Evolutionary conservation across 225 moss, liverwort and hornwort species (phyloP).

Genomic region (Neckera pumila): DNA sequence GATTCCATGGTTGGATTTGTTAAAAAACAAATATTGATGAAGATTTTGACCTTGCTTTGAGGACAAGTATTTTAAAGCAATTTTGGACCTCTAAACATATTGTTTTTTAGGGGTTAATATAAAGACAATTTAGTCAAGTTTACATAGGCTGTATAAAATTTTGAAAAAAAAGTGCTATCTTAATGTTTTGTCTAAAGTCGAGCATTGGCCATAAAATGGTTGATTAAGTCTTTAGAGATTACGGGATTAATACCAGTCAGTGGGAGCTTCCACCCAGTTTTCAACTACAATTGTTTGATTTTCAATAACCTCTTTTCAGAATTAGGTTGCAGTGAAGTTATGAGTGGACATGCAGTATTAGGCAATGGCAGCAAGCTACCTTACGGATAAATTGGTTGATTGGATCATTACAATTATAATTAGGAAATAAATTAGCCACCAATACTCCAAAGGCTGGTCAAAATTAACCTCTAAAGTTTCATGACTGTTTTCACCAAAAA

Average conservation of each 20-base stretch:
- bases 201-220: neutral
- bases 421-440: neutral
- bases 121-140: neutral
- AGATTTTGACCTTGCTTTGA: no score
- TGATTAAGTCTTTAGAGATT: neutral
- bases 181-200: neutral
- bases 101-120: no score
- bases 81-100: no score
- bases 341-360: fast-evolving
- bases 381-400: neutral
- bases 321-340: fast-evolving
- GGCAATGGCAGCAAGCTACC: neutral
- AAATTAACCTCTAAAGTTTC: no score
- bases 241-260: fast-evolving
- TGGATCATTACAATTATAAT: neutral
- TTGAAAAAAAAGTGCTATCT: neutral
- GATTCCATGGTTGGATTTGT: no score
- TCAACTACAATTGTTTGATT: neutral
- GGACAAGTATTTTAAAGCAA: no score
- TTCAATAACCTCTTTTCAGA: fast-evolving
- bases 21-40: no score
- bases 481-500: no score
- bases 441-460: neutral
- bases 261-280: neutral
- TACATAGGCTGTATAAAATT: neutral